Percentiles rank a stretch among this genome's conserved stretches.
phyloP scores from a whole-genome alignment of 805 yeast genomes.

The Candida argentea region DNA sequence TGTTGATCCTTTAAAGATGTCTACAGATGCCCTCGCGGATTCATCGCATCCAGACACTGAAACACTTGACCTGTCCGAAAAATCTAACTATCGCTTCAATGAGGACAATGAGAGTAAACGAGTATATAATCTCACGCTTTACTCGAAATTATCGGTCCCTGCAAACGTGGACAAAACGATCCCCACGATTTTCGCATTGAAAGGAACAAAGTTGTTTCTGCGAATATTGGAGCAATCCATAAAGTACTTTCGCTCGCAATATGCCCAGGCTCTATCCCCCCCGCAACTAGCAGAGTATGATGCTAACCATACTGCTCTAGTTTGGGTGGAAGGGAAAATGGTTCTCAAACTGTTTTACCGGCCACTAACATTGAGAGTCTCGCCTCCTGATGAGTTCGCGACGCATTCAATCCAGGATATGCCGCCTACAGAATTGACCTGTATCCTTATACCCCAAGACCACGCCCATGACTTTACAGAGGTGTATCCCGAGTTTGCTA shows the following conservation, averaged over 20 bases:
- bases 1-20: conserved; percentile 3
- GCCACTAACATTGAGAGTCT: conserved; percentile 29
- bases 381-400: conserved; percentile 12
- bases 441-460: conserved; percentile 12
- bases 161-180: conserved; percentile 1
- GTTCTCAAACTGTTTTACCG: conserved; percentile 28
- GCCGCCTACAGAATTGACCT: conserved; percentile 9
- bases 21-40: no score
- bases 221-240: conserved; percentile 12
- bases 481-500: conserved; percentile 21
- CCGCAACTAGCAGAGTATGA: conserved; percentile 6
- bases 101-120: conserved; percentile 18
- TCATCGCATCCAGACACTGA: no score
- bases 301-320: conserved; percentile 11
- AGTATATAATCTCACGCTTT: conserved; percentile 18
- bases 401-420: conserved; percentile 7
- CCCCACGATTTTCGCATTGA: conserved; percentile 11
- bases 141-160: conserved; percentile 16
- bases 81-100: conserved; percentile 16
- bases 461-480: conserved; percentile 11
- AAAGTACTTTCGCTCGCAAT: conserved; percentile 5
- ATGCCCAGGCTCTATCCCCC: conserved; percentile 4
- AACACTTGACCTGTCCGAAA: no score
- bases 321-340: conserved; percentile 31
- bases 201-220: conserved; percentile 18